Evolutionary conservation across 2,329 filamentous ascomycete genomes (phyloP).

Genomic region (Alternaria ventricosa): DNA sequence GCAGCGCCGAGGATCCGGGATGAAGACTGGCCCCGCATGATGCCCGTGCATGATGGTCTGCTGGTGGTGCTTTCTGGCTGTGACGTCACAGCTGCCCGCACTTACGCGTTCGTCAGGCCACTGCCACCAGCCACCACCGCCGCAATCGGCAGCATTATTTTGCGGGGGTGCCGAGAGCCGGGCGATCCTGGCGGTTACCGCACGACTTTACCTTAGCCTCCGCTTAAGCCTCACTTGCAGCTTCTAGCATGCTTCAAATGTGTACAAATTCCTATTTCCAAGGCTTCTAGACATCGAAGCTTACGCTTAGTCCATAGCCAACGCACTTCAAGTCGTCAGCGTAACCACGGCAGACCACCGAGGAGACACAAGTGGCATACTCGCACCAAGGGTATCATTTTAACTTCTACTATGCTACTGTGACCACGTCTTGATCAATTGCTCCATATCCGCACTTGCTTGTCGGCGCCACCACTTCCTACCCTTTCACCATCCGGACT

Average conservation of each 20-base stretch:
- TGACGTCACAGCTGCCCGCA: constrained; percentile 26
- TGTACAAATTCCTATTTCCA: neutral
- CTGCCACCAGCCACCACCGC: constrained; percentile 4
- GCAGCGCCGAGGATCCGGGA: constrained; percentile 25
- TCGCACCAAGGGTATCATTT: constrained; percentile 17
- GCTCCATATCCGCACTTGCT: constrained; percentile 71
- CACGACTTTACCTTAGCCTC: neutral
- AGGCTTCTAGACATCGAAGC: neutral
- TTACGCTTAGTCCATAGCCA: neutral
- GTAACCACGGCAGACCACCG: neutral
- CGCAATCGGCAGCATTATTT: constrained; percentile 15
- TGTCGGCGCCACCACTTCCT: constrained; percentile 92
- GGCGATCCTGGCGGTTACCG: constrained; percentile 3
- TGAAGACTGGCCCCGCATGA: neutral
- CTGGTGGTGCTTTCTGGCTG: constrained; percentile 14
- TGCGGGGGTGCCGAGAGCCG: constrained; percentile 23
- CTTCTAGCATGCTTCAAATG: neutral
- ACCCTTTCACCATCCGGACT: constrained; percentile 88
- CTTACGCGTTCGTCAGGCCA: constrained; percentile 18
- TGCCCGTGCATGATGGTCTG: constrained; percentile 4
- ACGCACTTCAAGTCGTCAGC: neutral
- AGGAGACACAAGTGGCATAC: neutral
- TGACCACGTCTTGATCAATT: constrained; percentile 50
- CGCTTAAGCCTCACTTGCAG: neutral
- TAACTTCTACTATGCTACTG: constrained; percentile 2